Evolutionary conservation across 371 early-diverging fungal genomes (phyloP).

Genomic region (Rhizopus stolonifer): DNA sequence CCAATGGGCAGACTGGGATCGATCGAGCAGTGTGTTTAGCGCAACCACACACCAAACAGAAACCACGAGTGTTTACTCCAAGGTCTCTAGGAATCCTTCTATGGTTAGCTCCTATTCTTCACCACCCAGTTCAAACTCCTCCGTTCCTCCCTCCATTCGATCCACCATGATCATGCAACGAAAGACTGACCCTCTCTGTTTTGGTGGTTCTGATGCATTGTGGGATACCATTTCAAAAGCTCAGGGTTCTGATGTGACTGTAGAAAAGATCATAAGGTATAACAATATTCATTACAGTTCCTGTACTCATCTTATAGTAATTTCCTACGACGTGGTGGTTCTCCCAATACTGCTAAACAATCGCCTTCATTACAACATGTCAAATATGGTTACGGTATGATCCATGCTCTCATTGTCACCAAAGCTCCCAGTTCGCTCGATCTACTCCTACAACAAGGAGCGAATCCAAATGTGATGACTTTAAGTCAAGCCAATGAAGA

Average conservation of each 20-base stretch:
- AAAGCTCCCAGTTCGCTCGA: conserved; percentile 35
- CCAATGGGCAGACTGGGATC: conserved; percentile 12
- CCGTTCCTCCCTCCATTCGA: conserved; percentile 21
- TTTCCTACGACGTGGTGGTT: conserved; percentile 46
- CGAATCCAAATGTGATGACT: conserved; percentile 39
- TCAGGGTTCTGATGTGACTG: conserved; percentile 38
- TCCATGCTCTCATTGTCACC: conserved; percentile 45
- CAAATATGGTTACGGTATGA: conserved; percentile 50
- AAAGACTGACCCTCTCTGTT: conserved; percentile 37
- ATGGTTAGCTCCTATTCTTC: conserved; percentile 21
- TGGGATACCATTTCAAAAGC: conserved; percentile 44
- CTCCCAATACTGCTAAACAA: conserved; percentile 49
- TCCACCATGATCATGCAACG: conserved; percentile 35
- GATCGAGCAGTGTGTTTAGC: conserved; percentile 20
- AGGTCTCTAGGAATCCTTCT: conserved; percentile 22
- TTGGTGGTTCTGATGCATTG: conserved; percentile 48
- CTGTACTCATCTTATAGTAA: conserved; percentile 28
- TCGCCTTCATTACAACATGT: conserved; percentile 27
- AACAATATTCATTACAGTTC: no score
- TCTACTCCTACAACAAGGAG: conserved; percentile 44
- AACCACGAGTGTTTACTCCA: conserved; percentile 14
- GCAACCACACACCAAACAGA: conserved; percentile 19
- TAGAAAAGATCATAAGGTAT: conserved; percentile 46
- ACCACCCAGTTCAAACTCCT: conserved; percentile 17
- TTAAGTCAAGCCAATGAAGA: conserved; percentile 40